These are phyloP conservation scores for Aureobasidium uvarum DNA, from an alignment of 2,329 filamentous ascomycete genomes.

Conservation along the genomic window DNA sequence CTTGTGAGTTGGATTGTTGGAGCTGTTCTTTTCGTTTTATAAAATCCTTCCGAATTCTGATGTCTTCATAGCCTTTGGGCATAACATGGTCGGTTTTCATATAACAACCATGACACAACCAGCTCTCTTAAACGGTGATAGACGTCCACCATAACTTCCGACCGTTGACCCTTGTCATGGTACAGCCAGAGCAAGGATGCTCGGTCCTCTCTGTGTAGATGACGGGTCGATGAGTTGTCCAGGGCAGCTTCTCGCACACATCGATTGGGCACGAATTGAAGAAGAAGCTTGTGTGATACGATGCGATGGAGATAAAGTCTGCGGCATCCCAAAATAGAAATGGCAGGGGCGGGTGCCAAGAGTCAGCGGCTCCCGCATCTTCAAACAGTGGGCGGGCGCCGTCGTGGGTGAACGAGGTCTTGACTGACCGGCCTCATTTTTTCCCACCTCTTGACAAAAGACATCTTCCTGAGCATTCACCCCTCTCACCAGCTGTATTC, in stretches of 20 bases:
- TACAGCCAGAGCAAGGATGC: not conserved
- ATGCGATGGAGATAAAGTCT: not conserved
- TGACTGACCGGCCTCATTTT: not conserved
- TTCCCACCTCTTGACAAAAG: not conserved
- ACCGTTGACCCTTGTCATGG: not conserved
- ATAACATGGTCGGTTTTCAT: not conserved
- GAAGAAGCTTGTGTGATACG: not conserved
- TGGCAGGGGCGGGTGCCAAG: constrained; percentile 20
- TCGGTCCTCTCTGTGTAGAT: not conserved
- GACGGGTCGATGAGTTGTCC: not conserved
- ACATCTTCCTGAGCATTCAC: not conserved
- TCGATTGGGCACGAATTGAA: not conserved
- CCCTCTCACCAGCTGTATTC: not conserved
- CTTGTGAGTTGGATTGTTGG: not conserved
- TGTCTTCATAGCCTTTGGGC: not conserved
- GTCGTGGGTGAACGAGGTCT: not conserved
- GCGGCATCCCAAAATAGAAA: constrained; percentile 15
- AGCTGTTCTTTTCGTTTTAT: not conserved
- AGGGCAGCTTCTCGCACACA: not conserved
- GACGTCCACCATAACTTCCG: not conserved
- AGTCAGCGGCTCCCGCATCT: constrained; percentile 8
- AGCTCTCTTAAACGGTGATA: not conserved
- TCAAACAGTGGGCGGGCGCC: constrained; percentile 17
- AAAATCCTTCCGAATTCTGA: not conserved
- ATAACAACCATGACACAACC: not conserved